These are phyloP conservation scores for Xanthoparmelia taractica DNA, from an alignment of 495 filamentous ascomycete species.

Conservation along the genomic window DNA sequence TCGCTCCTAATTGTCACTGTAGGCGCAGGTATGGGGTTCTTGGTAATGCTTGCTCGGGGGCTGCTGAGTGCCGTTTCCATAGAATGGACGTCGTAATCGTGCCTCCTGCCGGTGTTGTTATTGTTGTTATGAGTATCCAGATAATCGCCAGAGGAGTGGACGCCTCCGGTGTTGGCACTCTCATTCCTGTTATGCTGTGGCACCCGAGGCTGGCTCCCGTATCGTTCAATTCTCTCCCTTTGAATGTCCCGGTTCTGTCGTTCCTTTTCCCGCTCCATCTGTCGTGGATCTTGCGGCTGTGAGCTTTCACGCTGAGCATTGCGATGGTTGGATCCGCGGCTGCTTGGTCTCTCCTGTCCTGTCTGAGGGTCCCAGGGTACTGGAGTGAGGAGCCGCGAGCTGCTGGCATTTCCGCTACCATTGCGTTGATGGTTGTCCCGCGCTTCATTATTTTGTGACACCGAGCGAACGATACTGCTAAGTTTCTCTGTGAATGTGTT, in stretches of 20 bases:
- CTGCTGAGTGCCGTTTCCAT: constrained; percentile 83
- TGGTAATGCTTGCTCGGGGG: constrained; percentile 58
- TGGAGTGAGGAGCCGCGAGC: constrained; percentile 43
- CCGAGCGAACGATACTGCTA: constrained; percentile 85
- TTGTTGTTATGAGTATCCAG: constrained; percentile 52
- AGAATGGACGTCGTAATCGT: constrained; percentile 93
- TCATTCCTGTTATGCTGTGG: constrained; percentile 58
- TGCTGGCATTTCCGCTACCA: constrained; percentile 45
- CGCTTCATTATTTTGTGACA: constrained; percentile 46
- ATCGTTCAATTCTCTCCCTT: constrained; percentile 52
- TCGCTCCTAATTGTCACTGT: constrained; percentile 90
- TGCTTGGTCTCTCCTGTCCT: constrained; percentile 42
- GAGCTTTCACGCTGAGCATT: constrained; percentile 29
- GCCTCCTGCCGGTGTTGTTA: constrained; percentile 50
- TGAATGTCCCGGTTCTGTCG: constrained; percentile 53
- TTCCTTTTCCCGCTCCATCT: constrained; percentile 41
- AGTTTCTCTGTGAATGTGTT: constrained; percentile 65
- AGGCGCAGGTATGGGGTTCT: constrained; percentile 87
- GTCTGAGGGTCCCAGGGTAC: constrained; percentile 52
- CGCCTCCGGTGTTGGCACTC: constrained; percentile 64
- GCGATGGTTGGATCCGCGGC: constrained; percentile 40
- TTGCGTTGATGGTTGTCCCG: constrained; percentile 17
- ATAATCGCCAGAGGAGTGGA: constrained; percentile 69
- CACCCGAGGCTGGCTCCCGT: constrained; percentile 42
- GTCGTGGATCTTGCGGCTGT: constrained; percentile 38